phyloP scores from a whole-genome alignment of 306 rosid species.

The Boehmeria nivea region DNA sequence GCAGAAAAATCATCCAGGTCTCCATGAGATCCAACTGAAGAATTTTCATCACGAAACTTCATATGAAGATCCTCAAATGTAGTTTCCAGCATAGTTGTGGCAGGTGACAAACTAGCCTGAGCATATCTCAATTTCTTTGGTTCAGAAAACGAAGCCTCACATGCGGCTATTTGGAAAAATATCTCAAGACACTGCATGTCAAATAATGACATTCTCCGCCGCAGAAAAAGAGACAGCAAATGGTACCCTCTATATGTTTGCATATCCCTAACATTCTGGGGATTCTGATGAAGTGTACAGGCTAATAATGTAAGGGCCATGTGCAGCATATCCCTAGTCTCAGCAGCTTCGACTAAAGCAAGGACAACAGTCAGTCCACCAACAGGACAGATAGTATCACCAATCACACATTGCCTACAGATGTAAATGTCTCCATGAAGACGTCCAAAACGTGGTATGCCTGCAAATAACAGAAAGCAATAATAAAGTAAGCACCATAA shows the following conservation, averaged over 20 bases:
- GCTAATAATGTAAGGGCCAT: slow-evolving; percentile 90
- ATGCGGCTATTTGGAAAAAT: slow-evolving; percentile 95
- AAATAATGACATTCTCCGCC: slow-evolving; percentile 79
- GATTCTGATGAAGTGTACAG: slow-evolving; percentile 87
- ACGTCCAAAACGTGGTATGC: slow-evolving; percentile 99
- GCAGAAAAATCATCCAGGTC: slow-evolving; percentile 88
- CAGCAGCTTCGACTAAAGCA: slow-evolving; percentile 92
- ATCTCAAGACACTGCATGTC: slow-evolving; percentile 98
- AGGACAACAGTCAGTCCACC: slow-evolving; percentile 94
- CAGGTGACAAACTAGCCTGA: slow-evolving; percentile 51
- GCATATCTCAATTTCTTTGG: slow-evolving; percentile 68
- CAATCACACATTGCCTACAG: slow-evolving; percentile 84
- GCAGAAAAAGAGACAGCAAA: slow-evolving; percentile 89
- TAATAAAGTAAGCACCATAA: slow-evolving; percentile 15
- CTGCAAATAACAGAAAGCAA: slow-evolving; percentile 37
- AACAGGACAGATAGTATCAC: slow-evolving; percentile 73
- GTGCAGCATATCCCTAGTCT: slow-evolving; percentile 93
- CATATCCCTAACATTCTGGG: slow-evolving; percentile 90
- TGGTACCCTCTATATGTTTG: slow-evolving; percentile 94
- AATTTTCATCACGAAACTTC: slow-evolving; percentile 81
- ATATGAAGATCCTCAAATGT: slow-evolving; percentile 68
- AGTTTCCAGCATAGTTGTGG: slow-evolving; percentile 51
- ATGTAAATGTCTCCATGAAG: slow-evolving; percentile 78
- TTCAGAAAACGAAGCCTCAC: slow-evolving; percentile 98
- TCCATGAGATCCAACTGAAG: slow-evolving; percentile 89